A percentile compares a stretch with the other conserved stretches of the same genome.
phyloP scores from a whole-genome alignment of 306 rosid genomes.

The Citrullus mucosospermus region DNA sequence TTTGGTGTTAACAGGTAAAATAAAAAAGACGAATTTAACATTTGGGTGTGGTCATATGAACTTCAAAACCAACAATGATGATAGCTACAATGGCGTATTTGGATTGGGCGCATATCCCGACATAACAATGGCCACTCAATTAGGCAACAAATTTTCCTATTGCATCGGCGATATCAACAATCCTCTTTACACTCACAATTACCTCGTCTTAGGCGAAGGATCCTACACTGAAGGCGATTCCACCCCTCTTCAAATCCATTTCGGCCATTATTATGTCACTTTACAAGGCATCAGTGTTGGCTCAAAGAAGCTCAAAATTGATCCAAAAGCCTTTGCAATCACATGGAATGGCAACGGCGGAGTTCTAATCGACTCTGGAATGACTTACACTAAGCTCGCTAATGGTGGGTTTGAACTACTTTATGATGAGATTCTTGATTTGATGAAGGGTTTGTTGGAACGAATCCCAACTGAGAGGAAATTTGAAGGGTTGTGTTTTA shows the following conservation, averaged over 20 bases:
- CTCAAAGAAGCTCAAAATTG: background rate
- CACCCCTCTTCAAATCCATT: background rate
- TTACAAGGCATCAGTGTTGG: background rate
- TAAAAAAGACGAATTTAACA: background rate
- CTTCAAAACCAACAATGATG: background rate
- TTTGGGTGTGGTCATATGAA: constrained; percentile 5
- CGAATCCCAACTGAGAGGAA: background rate
- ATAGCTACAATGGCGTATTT: background rate
- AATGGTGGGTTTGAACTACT: background rate
- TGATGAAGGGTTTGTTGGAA: background rate
- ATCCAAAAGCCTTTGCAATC: background rate
- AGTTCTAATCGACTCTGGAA: constrained; percentile 7
- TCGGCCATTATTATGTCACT: constrained; percentile 1
- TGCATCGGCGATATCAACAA: constrained; percentile 5
- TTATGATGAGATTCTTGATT: background rate
- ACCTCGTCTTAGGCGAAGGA: background rate
- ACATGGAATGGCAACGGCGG: background rate
- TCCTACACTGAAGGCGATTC: constrained; percentile 1
- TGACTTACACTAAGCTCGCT: constrained; percentile 1
- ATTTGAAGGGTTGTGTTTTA: background rate
- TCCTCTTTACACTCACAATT: background rate
- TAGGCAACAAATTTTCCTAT: constrained; percentile 7
- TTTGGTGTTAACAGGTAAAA: background rate
- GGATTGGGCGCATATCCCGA: background rate
- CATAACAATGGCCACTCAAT: background rate